Percentiles rank a stretch among this genome's conserved stretches.
Evolutionary conservation across 768 basidiomycete genomes (phyloP).

Genomic region (Dioszegia hungarica): DNA sequence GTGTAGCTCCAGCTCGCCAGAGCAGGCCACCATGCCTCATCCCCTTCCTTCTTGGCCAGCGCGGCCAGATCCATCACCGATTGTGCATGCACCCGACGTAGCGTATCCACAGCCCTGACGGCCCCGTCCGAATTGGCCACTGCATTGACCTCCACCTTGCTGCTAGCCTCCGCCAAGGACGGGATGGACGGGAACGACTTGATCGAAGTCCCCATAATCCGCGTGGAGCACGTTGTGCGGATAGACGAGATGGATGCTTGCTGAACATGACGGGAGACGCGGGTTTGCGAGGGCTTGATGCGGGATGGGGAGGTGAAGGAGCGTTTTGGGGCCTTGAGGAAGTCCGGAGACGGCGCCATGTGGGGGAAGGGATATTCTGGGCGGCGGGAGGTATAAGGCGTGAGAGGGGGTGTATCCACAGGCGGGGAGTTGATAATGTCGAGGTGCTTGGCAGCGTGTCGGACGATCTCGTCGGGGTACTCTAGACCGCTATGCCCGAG

Average conservation of each 20-base stretch:
- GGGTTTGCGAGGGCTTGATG: neutral
- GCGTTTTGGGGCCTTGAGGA: neutral
- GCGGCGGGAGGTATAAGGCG: neutral
- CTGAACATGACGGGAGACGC: neutral
- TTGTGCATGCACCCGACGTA: conserved; percentile 14
- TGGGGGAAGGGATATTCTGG: conserved; percentile 13
- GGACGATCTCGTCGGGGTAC: conserved; percentile 27
- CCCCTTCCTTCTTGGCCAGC: neutral
- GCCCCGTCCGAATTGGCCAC: neutral
- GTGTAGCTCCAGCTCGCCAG: conserved; percentile 6
- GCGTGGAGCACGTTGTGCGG: neutral
- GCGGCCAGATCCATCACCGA: conserved; percentile 6
- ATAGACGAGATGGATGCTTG: neutral
- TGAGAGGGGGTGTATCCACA: conserved; percentile 5
- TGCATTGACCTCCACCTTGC: neutral
- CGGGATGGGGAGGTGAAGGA: neutral
- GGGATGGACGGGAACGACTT: conserved; percentile 21
- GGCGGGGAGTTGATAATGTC: conserved; percentile 23
- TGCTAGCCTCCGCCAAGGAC: conserved; percentile 4
- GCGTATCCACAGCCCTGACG: neutral
- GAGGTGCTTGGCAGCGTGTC: conserved; percentile 30
- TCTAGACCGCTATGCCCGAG: conserved; percentile 17
- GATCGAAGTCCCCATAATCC: neutral
- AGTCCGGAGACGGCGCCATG: neutral
- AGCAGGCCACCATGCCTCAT: neutral